Conservation (phyloP, 2,329 filamentous ascomycete species). For the Aspergillus chevalieri region DNA sequence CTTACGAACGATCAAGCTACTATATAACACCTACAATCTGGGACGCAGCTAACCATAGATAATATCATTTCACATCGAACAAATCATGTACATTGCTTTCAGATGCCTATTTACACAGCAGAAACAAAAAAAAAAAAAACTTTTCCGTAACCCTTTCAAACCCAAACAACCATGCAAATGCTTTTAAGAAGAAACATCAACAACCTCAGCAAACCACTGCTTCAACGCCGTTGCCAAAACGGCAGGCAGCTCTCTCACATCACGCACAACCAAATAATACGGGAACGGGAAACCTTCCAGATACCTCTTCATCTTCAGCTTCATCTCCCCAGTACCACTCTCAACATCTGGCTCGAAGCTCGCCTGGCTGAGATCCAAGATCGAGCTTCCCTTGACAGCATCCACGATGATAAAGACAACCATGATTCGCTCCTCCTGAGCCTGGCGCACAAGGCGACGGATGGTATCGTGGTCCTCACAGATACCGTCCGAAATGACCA, state of each 20-base stretch:
- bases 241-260: slow-evolving; percentile 82
- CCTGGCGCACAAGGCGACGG: slow-evolving; percentile 73
- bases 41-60: not conserved
- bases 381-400: slow-evolving; percentile 49
- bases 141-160: slow-evolving; percentile 8
- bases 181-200: slow-evolving; percentile 37
- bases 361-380: slow-evolving; percentile 83
- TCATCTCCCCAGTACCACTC: slow-evolving; percentile 54
- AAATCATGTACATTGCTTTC: slow-evolving; percentile 4
- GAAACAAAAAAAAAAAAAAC: slow-evolving; percentile 1
- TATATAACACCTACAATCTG: not conserved
- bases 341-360: slow-evolving; percentile 64
- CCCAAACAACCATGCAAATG: slow-evolving; percentile 2
- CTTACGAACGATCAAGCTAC: not conserved
- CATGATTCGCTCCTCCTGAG: slow-evolving; percentile 92
- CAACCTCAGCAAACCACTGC: slow-evolving; percentile 85
- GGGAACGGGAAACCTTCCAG: slow-evolving; percentile 94
- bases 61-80: not conserved
- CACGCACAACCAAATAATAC: slow-evolving; percentile 91
- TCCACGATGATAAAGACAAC: slow-evolving; percentile 97
- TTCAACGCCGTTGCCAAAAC: slow-evolving; percentile 82
- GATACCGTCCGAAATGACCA: slow-evolving; percentile 90
- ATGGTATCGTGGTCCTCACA: slow-evolving; percentile 86
- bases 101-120: slow-evolving; percentile 3
- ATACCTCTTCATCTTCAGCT: slow-evolving; percentile 79